Conservation (phyloP, 1,284 basidiomycete genomes). For the Ganoderma resinaceum region DNA sequence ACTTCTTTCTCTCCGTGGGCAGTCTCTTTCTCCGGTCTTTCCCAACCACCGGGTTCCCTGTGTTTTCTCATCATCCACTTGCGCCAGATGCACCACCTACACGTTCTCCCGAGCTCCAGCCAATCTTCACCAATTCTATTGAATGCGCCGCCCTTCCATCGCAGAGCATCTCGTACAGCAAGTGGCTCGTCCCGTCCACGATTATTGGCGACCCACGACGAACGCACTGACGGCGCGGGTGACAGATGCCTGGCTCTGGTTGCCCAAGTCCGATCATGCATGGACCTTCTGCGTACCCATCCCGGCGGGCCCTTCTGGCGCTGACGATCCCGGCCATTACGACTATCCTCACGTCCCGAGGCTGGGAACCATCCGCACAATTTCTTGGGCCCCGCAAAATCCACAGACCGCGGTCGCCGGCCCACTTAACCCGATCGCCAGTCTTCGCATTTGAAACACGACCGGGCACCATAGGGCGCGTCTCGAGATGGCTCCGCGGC, state of each 20-base stretch:
- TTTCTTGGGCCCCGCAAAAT: constrained; percentile 9
- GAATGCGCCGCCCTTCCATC: neutral
- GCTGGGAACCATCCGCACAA: constrained; percentile 1
- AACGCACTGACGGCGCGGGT: neutral
- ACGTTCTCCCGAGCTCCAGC: neutral
- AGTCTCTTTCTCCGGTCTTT: neutral
- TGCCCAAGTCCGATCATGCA: constrained; percentile 4
- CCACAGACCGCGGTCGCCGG: constrained; percentile 17
- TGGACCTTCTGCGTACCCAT: neutral
- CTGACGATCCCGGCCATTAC: constrained; percentile 18
- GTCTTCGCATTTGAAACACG: neutral
- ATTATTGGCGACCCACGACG: neutral
- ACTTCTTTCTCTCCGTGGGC: neutral
- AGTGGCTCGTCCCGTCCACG: neutral
- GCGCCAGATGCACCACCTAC: neutral
- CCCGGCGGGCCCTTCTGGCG: constrained; percentile 9
- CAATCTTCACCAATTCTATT: neutral
- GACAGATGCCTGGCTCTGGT: neutral
- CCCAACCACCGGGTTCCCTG: constrained; percentile 10
- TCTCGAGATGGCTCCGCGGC: neutral
- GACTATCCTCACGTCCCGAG: constrained; percentile 1
- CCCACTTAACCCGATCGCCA: constrained; percentile 11
- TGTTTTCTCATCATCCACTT: neutral
- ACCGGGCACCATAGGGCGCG: neutral
- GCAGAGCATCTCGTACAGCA: neutral